A percentile compares a stretch with the other conserved stretches of the same genome.
Conservation (phyloP, 805 yeast species). For the Kazachstania kunashirensis region DNA sequence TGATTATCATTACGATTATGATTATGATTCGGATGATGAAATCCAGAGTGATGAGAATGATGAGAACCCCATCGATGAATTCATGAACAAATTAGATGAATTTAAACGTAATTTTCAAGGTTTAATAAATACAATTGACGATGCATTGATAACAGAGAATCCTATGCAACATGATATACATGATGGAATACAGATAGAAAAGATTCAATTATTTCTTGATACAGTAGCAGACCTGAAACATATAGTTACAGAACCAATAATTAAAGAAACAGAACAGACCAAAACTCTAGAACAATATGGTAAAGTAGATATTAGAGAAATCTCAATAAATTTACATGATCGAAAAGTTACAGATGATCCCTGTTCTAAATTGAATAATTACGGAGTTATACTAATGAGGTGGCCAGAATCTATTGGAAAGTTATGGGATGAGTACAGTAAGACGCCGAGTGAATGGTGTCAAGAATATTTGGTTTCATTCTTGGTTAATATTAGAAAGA, state of each 20-base stretch:
- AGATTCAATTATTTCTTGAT: background rate
- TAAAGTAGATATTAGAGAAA: background rate
- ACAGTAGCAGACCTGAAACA: background rate
- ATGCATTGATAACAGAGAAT: background rate
- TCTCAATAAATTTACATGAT: background rate
- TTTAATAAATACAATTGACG: background rate
- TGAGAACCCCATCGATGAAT: too few species aligned
- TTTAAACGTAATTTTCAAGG: background rate
- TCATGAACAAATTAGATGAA: background rate
- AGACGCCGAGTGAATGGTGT: slow-evolving; percentile 22
- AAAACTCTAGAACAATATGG: background rate
- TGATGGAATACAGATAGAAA: background rate
- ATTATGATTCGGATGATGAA: background rate
- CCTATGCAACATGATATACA: background rate
- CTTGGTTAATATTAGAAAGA: slow-evolving; percentile 11
- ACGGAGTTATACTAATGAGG: slow-evolving; percentile 23
- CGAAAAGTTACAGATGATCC: slow-evolving; percentile 11
- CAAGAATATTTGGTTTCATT: slow-evolving; percentile 17
- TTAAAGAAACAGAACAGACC: background rate
- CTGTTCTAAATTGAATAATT: slow-evolving; percentile 18
- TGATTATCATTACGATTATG: too few species aligned
- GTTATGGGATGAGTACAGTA: slow-evolving; percentile 26
- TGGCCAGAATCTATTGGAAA: slow-evolving; percentile 24
- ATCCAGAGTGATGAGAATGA: too few species aligned
- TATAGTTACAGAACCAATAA: background rate